Conservation (phyloP, 2,329 filamentous ascomycete genomes). For the Stagonosporopsis chrysanthemi region DNA sequence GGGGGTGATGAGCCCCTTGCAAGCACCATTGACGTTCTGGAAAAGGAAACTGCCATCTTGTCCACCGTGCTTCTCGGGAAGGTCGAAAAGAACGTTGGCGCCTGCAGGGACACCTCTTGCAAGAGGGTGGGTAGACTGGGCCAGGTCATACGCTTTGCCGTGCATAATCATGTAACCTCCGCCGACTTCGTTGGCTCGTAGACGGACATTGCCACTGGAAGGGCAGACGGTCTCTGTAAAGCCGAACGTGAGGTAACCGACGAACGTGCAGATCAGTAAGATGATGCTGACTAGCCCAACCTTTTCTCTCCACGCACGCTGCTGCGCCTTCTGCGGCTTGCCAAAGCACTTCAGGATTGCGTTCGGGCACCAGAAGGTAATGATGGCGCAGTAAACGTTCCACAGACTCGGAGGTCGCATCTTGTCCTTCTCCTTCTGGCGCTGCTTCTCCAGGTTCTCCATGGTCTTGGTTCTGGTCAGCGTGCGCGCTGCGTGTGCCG, state of each 20-base stretch:
- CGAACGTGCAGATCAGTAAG: constrained; percentile 81
- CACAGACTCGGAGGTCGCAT: constrained; percentile 84
- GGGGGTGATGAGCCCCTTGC: constrained; percentile 85
- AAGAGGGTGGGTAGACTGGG: constrained; percentile 76
- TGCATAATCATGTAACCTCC: constrained; percentile 95
- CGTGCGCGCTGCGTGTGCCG: constrained; percentile 60
- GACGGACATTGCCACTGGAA: constrained; percentile 67
- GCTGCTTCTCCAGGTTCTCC: constrained; percentile 66
- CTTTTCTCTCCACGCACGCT: constrained; percentile 96
- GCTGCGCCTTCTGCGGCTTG: constrained; percentile 83
- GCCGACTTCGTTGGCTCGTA: constrained; percentile 83
- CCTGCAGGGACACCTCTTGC: constrained; percentile 77
- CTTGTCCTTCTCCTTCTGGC: constrained; percentile 67
- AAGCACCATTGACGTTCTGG: constrained; percentile 97
- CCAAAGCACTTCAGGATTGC: constrained; percentile 85
- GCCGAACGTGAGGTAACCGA: constrained; percentile 95
- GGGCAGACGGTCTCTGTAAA: constrained; percentile 91
- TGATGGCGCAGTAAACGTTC: constrained; percentile 92
- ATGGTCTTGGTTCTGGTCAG: constrained; percentile 69
- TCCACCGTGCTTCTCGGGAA: constrained; percentile 83
- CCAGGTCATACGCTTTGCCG: constrained; percentile 85
- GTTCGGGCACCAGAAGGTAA: constrained; percentile 95
- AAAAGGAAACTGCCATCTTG: constrained; percentile 96
- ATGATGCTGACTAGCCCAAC: constrained; percentile 97
- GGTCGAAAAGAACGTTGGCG: constrained; percentile 85